Evolutionary conservation across 768 basidiomycete genomes (phyloP).

Genomic region (Sarcodon sp.): DNA sequence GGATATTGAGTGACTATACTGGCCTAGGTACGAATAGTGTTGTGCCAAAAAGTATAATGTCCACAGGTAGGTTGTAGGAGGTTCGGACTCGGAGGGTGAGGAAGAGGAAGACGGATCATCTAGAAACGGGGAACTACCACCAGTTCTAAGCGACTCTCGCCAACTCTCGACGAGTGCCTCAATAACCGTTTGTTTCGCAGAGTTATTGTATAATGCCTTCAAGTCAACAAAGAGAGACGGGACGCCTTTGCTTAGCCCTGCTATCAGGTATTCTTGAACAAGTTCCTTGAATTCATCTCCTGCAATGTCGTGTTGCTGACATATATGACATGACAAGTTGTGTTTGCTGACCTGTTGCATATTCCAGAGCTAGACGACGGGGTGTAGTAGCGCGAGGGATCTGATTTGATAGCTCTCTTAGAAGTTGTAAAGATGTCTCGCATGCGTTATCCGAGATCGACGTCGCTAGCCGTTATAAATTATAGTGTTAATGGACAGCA

Average conservation of each 20-base stretch:
- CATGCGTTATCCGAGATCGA: constrained; percentile 35
- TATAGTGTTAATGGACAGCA: not conserved
- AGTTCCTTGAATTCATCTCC: constrained; percentile 59
- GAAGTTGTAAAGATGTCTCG: constrained; percentile 36
- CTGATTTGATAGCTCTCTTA: constrained; percentile 47
- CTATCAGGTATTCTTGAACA: constrained; percentile 52
- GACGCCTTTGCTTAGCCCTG: constrained; percentile 69
- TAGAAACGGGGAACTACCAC: constrained; percentile 15
- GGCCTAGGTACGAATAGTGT: constrained; percentile 60
- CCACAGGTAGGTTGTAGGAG: constrained; percentile 84
- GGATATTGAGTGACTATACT: constrained; percentile 35
- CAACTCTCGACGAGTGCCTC: constrained; percentile 54
- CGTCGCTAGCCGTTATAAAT: constrained; percentile 13
- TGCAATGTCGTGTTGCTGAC: constrained; percentile 9
- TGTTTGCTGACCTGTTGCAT: constrained; percentile 34
- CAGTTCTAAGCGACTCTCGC: constrained; percentile 20
- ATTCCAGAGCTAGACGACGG: constrained; percentile 55
- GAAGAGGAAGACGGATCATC: constrained; percentile 1
- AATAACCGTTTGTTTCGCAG: constrained; percentile 51
- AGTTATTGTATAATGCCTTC: constrained; percentile 67
- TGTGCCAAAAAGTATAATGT: constrained; percentile 91
- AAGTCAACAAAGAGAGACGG: constrained; percentile 91
- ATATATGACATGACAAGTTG: not conserved
- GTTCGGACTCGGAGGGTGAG: constrained; percentile 1
- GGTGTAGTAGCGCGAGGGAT: constrained; percentile 63